phyloP scores from a whole-genome alignment of 306 rosid genomes.

The Lathyrus oleraceus region DNA sequence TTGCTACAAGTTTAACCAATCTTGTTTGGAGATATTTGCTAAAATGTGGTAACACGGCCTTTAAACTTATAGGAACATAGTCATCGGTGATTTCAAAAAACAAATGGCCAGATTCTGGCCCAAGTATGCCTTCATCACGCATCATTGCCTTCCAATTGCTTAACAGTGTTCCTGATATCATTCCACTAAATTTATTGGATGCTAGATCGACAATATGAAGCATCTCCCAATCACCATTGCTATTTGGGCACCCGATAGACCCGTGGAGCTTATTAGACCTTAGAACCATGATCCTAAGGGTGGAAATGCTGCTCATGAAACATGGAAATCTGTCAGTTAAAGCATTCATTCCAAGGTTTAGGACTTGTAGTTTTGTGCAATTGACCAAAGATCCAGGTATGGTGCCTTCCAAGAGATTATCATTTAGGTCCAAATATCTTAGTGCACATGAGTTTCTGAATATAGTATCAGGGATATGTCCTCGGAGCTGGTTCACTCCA shows the following conservation, averaged over 20 bases:
- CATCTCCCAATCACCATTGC: constrained; percentile 17
- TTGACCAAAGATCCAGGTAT: constrained; percentile 29
- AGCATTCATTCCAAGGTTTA: constrained; percentile 29
- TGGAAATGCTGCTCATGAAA: constrained; percentile 17
- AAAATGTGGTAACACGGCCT: neutral
- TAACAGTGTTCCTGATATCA: neutral
- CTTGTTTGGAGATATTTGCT: neutral
- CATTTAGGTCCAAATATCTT: constrained; percentile 33
- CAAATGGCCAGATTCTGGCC: constrained; percentile 8
- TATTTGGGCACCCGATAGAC: constrained; percentile 13
- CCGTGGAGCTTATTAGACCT: neutral
- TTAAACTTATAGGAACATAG: neutral
- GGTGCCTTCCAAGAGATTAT: constrained; percentile 32
- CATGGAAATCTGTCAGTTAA: constrained; percentile 26
- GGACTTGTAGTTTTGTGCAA: constrained; percentile 10
- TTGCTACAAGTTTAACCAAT: neutral
- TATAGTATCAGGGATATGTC: neutral
- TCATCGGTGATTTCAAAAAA: neutral
- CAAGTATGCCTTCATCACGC: neutral
- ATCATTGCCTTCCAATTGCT: constrained; percentile 36
- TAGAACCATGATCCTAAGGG: constrained; percentile 8
- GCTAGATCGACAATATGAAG: constrained; percentile 36
- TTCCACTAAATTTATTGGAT: constrained; percentile 40
- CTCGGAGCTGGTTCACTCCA: constrained; percentile 30
- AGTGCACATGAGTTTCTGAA: constrained; percentile 31